Evolutionary conservation across 2,329 filamentous ascomycete species (phyloP), one percentile per base, ranked within the genome.

Genomic region (Neoascochyta sp.): DNA sequence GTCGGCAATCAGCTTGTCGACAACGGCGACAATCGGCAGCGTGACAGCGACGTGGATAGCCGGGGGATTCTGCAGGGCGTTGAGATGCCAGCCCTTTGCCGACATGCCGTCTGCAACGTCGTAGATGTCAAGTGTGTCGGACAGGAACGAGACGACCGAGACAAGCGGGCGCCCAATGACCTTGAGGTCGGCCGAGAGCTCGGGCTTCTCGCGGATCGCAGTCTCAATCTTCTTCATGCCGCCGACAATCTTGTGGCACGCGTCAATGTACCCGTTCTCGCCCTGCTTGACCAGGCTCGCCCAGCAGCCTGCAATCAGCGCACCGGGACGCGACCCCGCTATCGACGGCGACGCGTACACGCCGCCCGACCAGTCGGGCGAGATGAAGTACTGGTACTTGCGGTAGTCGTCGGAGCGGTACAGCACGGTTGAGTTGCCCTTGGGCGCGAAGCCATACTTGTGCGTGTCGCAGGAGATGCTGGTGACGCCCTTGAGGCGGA

Each of bases 361-460:
- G 52, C 92, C 92, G 37, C 92, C 92, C 7, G 84, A 81, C 92
- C 92, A 98, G 66, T 94, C 86, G 5, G 92, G 83, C 17, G 83
- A 86, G 60, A 98, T 83, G 65, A 95, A 98, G 73, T 98, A 98
- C 66, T 98, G 92, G 65, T 95, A 90, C 34, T 80, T 79, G 48
- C 92, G 80, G 45, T 93, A 76, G 25, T 76, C 69, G 18, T 81
- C 75, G 24, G 80, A 84, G 50, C 92, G 86, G 74, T 98, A 98
- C 22, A 98, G 74, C 9, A 95, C 75, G 1, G 88, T 92, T 29
- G 84, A 92, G 74, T 94, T 98, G 47, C 92, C 92, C 70, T 98
- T 98, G 30, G 92, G 92, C 1, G 92, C 92, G 59, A 98, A 98
- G 20, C 92, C 92, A 62, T 98, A 98, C 65, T 98, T 98, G 75